These are phyloP conservation scores for Chenopodium quinoa DNA, from an alignment of 148 eudicot species.

Conservation along the genomic window DNA sequence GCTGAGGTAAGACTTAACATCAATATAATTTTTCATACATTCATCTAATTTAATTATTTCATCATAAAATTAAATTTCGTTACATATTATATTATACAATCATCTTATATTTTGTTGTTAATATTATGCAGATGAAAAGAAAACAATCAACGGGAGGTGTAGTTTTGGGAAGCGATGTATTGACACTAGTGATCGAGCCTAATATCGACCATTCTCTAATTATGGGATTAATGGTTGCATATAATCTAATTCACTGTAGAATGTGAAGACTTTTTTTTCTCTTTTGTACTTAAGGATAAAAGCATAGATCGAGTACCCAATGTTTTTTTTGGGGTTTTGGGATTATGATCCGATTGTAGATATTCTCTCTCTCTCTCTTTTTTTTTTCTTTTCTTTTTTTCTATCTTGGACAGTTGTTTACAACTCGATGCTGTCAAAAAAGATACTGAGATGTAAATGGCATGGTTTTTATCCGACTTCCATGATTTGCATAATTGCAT, in stretches of 20 bases:
- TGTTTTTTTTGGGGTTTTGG: not conserved
- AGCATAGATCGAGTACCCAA: conserved; percentile 3
- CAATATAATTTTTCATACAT: not conserved
- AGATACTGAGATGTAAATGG: not conserved
- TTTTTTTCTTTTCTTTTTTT: not conserved
- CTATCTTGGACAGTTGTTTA: not conserved
- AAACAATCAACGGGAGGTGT: conserved; percentile 40
- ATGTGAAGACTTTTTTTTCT: conserved; percentile 19
- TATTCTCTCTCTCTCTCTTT: not conserved
- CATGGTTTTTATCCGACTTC: not conserved
- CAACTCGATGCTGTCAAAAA: conserved; percentile 5
- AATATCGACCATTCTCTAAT: conserved; percentile 38
- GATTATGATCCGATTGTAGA: conserved; percentile 26
- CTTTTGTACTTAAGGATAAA: not conserved
- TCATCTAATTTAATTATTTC: not conserved
- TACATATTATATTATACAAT: too few species aligned
- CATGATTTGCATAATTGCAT: not conserved
- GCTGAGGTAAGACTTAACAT: conserved; percentile 36
- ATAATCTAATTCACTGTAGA: conserved; percentile 33
- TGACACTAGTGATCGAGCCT: conserved; percentile 36
- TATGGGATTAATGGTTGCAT: conserved; percentile 40
- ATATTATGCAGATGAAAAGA: conserved; percentile 32
- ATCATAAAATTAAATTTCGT: not conserved
- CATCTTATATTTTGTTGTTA: not conserved
- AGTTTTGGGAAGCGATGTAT: conserved; percentile 44